These are phyloP conservation scores for Claviceps sp. DNA, from an alignment of 2,329 filamentous ascomycete species.

Conservation along the genomic window DNA sequence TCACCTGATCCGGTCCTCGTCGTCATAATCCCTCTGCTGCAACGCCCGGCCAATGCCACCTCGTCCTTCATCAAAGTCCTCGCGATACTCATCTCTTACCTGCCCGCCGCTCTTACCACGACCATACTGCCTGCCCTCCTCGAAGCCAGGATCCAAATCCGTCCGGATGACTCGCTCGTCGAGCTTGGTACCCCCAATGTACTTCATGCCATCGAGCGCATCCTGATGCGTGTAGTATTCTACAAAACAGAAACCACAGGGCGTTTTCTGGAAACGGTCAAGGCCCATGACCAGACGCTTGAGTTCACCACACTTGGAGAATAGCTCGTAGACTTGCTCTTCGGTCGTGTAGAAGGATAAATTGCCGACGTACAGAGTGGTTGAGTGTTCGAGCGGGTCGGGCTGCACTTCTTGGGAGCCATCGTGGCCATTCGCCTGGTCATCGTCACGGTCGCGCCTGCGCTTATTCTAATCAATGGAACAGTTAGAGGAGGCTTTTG, in stretches of 20 bases:
- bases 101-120: constrained; percentile 92
- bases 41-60: constrained; percentile 78
- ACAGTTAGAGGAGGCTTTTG: background rate
- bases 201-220: constrained; percentile 96
- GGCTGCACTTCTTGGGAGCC: constrained; percentile 31
- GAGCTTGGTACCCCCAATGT: constrained; percentile 92
- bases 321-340: constrained; percentile 96
- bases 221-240: constrained; percentile 98
- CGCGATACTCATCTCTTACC: constrained; percentile 92
- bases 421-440: constrained; percentile 25
- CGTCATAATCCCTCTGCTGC: constrained; percentile 24
- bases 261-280: constrained; percentile 93
- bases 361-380: constrained; percentile 96
- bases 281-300: constrained; percentile 97
- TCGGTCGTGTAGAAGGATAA: constrained; percentile 98
- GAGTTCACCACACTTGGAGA: constrained; percentile 93
- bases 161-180: constrained; percentile 95
- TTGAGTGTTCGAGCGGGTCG: constrained; percentile 73
- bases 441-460: constrained; percentile 48
- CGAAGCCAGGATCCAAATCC: constrained; percentile 89
- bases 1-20: constrained; percentile 18
- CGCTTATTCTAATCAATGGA: constrained; percentile 49
- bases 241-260: constrained; percentile 98
- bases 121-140: constrained; percentile 91
- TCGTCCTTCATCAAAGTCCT: constrained; percentile 90